Conservation (phyloP, 164 flowering plant genomes). For the Liquidambar formosana region DNA sequence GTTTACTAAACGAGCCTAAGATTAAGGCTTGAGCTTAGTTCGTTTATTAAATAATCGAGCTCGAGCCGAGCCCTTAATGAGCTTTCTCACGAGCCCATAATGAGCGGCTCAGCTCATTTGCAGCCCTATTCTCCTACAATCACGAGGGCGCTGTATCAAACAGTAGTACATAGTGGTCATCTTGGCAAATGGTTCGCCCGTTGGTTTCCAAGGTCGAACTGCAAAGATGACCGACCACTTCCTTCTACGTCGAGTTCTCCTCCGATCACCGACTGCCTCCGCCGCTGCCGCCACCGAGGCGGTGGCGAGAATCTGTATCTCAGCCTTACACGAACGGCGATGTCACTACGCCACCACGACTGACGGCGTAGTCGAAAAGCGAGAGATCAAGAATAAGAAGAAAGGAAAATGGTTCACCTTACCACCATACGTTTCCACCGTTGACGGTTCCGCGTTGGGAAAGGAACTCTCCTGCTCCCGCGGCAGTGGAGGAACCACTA, state of each 20-base stretch:
- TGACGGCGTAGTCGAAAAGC: neutral
- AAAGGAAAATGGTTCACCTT: constrained; percentile 59
- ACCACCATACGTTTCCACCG: constrained; percentile 50
- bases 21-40: no score
- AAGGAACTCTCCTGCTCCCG: constrained; percentile 29
- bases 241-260: constrained; percentile 21
- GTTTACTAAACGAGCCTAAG: no score
- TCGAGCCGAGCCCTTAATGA: no score
- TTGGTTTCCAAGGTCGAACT: neutral
- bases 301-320: neutral
- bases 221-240: constrained; percentile 16
- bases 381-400: constrained; percentile 7
- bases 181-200: no score
- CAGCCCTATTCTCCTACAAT: no score
- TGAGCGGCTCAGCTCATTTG: no score
- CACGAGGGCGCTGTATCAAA: no score
- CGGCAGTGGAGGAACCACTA: neutral
- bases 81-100: no score
- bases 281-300: neutral
- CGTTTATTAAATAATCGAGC: no score
- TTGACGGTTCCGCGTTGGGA: constrained; percentile 39
- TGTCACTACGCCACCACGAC: constrained; percentile 8
- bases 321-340: neutral
- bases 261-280: constrained; percentile 11
- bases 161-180: no score